Conservation (phyloP, 768 basidiomycete genomes). For the Boletus rufocinnamomeus region DNA sequence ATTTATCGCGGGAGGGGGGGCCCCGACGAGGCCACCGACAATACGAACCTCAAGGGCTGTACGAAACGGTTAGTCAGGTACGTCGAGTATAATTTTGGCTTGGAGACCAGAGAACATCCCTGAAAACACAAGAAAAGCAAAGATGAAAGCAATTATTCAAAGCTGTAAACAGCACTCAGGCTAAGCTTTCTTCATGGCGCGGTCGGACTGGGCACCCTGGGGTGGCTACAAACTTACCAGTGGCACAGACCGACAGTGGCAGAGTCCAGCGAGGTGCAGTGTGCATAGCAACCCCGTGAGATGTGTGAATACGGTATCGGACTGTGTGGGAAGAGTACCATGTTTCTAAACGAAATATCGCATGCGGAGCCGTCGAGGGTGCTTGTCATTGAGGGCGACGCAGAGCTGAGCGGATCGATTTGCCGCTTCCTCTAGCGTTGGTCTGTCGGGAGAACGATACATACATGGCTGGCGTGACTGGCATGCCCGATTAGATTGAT, state of each 20-base stretch:
- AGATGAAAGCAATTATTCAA: not conserved
- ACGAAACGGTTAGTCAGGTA: not conserved
- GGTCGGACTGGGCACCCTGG: not conserved
- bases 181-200: not conserved
- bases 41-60: not conserved
- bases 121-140: not conserved
- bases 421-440: not conserved
- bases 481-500: not conserved
- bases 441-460: not conserved
- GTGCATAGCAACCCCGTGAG: not conserved
- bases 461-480: no score
- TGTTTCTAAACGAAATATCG: not conserved
- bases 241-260: not conserved
- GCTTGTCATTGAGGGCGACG: not conserved
- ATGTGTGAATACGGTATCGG: not conserved
- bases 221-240: not conserved
- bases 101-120: not conserved
- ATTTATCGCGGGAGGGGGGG: not conserved
- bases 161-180: not conserved
- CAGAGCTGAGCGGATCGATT: not conserved
- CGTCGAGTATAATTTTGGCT: not conserved
- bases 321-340: not conserved
- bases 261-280: slow-evolving; percentile 1
- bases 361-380: not conserved
- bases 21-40: not conserved